Evolutionary conservation across 164 flowering plant species (phyloP), one percentile per base, ranked within the genome.

Genomic region (Liquidambar formosana): DNA sequence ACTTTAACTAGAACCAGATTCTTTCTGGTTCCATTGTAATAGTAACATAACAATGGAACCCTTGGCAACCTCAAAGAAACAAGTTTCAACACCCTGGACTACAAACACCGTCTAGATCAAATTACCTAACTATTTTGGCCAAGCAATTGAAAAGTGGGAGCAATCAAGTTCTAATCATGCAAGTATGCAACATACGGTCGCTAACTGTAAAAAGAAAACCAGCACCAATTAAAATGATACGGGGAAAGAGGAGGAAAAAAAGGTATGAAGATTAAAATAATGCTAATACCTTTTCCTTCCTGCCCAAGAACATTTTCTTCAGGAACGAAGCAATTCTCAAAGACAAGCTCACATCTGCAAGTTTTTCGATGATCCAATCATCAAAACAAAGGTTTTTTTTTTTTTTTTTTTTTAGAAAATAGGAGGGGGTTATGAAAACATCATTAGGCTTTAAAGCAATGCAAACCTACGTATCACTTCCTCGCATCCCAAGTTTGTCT

Each of bases 401-500:
- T 33, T 33, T 2, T 33, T 33, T 33, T 33, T 33, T 33, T 33
- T 33, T 33, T 33, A n/a, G n/a, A n/a, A n/a, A n/a, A n/a, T n/a
- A n/a, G n/a, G n/a, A n/a, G n/a, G n/a, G n/a, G n/a, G n/a, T n/a
- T n/a, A n/a, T 48, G 38, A 64, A 49, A 10, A 23, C 23, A 53
- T 1, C 57, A 74, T 18, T 52, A 44, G 19, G 48, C 2, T 46
- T 64, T 12, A 15, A 28, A 57, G 56, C 33, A 66, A 15, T 18
- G 64, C 22, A 69, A 26, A 76, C 95, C 49, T 88, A 96, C 98
- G 97, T 96, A 75, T 92, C 98, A 88, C 98, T 93, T 83, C 99
- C 98, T 60, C 98, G 85, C 97, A 96, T 96, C 63, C 99, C 99
- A 66, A 96, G 93, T 73, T 96, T 96, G 88, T 96, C 99, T 63